Base-by-base conservation (phyloP, 2,329 filamentous ascomycete genomes). In the Davidsoniella eucalypti region DNA sequence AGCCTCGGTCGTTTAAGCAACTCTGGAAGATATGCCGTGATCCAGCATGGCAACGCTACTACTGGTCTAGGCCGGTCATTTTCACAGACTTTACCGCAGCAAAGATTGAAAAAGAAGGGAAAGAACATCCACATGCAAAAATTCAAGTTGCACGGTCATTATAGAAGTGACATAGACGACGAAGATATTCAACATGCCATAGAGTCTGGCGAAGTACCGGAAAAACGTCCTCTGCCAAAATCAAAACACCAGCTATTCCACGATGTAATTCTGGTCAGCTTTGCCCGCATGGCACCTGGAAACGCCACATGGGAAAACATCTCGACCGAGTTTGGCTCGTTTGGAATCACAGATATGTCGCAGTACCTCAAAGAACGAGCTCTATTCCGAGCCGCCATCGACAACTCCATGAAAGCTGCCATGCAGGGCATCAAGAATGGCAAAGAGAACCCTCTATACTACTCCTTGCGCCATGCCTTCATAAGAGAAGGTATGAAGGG, bases 381-480 rank as follows among this genome's bases (percentile, higher is more conserved):
- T 6, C 57, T 69, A 7, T 78, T 78, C 58, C 65, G 57, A 59
- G 62, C 18, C 58, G 65, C 3, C 57, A 78, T 25, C 60, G 66
- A 17, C 61, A 64, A n/a, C 65, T 70, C 33, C 70, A 75, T 53
- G 55, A 61, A 0, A 54, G 70, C 51, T 73, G 74, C 5, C 58
- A 65, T 14, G 8, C 62, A 66, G 23, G 55, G 61, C 2, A 65
- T 65, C 21, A 57, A 60, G 18, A 63, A 29, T 4, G 18, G 14
- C 16, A 44, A 46, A 10, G 45, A 67, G 6, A 78, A 78, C 55
- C 72, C 72, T 0, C 60, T 78, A 1, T 78, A 78, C 59, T 75
- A 67, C 67, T 67, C 67, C 45, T 61, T 86, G 51, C 73, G 75
- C 52, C 69, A 75, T 49, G 73, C 75, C 2, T 85, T 81, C 58